Conservation (phyloP, 2,329 filamentous ascomycete species). For the Arthrobotrys entomopaga region DNA sequence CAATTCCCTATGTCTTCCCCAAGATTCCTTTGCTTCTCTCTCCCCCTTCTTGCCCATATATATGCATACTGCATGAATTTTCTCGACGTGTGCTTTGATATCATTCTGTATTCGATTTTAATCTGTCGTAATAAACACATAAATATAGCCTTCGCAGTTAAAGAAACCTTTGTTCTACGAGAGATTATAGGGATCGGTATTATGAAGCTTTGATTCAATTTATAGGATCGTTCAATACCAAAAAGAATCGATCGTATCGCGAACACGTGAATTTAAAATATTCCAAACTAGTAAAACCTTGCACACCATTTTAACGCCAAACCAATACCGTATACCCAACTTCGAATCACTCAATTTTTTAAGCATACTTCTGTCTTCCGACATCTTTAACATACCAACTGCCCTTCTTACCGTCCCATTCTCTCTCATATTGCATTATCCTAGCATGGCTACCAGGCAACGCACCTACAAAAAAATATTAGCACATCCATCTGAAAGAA, state of each 20-base stretch:
- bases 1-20: not conserved
- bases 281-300: not conserved
- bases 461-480: conserved; percentile 26
- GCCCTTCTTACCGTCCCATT: conserved; percentile 51
- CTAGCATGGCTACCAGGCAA: conserved; percentile 44
- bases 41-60: not conserved
- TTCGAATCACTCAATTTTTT: not conserved
- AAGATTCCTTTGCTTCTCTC: not conserved
- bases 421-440: conserved; percentile 45
- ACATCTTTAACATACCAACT: conserved; percentile 52
- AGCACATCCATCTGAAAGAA: not conserved
- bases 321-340: not conserved
- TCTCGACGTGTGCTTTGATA: not conserved
- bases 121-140: no score
- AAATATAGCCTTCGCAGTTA: no score
- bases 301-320: not conserved
- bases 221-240: not conserved
- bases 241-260: not conserved
- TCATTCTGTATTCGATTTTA: not conserved
- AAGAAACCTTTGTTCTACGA: no score
- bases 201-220: not conserved
- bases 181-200: no score
- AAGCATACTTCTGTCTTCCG: conserved; percentile 35
- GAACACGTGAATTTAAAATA: not conserved
- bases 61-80: not conserved